phyloP scores from a whole-genome alignment of 352 stramenopile species.

The Porosira glacialis region DNA sequence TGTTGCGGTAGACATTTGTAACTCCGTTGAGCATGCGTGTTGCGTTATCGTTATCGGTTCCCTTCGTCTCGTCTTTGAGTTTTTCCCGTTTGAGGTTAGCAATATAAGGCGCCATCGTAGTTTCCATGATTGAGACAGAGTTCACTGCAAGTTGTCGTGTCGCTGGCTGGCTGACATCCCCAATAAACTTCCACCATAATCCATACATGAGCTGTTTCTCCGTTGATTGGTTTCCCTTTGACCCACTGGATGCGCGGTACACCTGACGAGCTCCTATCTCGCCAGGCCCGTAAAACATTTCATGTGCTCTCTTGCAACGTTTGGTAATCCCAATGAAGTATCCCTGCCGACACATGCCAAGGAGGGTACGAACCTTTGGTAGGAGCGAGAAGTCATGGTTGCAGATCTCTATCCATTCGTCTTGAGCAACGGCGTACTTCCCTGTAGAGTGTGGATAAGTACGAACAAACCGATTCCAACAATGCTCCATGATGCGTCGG shows the following conservation, averaged over 20 bases:
- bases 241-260: neutral
- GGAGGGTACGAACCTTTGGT: neutral
- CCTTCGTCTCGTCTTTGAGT: too few relatives aligned
- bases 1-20: too few relatives aligned
- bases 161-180: too few relatives aligned
- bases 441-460: neutral
- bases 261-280: neutral
- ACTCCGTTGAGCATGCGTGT: too few relatives aligned
- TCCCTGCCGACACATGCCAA: neutral
- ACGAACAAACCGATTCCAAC: neutral
- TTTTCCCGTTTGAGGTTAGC: too few relatives aligned
- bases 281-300: neutral
- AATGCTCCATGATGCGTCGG: neutral
- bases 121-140: too few relatives aligned
- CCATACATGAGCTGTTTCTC: too few relatives aligned
- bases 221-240: too few relatives aligned
- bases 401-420: neutral
- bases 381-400: neutral
- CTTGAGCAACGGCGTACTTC: neutral
- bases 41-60: too few relatives aligned
- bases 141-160: too few relatives aligned
- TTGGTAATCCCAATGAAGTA: neutral
- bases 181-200: too few relatives aligned
- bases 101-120: too few relatives aligned
- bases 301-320: neutral